Base-by-base conservation (phyloP, 176 grass and related monocot species). In the Pontederia paniculata region DNA sequence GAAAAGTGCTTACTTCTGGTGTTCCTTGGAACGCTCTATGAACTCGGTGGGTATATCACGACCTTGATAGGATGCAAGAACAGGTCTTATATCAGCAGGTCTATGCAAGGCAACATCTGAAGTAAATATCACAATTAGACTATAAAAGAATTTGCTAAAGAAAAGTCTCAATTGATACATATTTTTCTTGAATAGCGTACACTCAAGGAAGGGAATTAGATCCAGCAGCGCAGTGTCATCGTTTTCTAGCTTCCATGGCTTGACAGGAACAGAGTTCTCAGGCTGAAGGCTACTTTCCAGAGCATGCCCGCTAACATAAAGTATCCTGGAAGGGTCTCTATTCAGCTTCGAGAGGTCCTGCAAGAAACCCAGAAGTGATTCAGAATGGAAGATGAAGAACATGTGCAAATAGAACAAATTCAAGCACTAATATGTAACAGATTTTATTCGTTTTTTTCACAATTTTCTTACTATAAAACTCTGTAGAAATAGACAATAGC, bases 151-250 rank as follows among this genome's bases (percentile, higher is more conserved):
- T 37, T 37, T 37, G 7, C 28, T 37, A 37, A 37, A 37, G 28
- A 37, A 37, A 37, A 6, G 3, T 37, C 3, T 37, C 28, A 37
- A 37, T 37, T 5, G 28, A 55, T 55, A 45, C 42, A 9, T 23
- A 22, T 14, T 21, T 41, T 52, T 17, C 17, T 52, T 42, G 9
- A 55, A 63, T 70, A 23, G 62, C 73, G 78, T 74, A 97, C 91
- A 97, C 74, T 97, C 93, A 58, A 97, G 86, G 84, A 97, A 97
- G 21, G 93, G 93, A 79, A 97, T 77, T 63, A 97, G 77, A 90
- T 97, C 93, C 68, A 97, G 53, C 51, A 97, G 80, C 51, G 74
- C 71, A 25, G 93, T 88, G 50, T 97, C 86, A 52, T 73, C 63
- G 72, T 60, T 77, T 79, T 97, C 93, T 60, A 90, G 80, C 74